Percentiles rank a stretch among this genome's conserved stretches.
Conservation (phyloP, 768 basidiomycete species). For the Porphyrellus cyaneotinctus region DNA sequence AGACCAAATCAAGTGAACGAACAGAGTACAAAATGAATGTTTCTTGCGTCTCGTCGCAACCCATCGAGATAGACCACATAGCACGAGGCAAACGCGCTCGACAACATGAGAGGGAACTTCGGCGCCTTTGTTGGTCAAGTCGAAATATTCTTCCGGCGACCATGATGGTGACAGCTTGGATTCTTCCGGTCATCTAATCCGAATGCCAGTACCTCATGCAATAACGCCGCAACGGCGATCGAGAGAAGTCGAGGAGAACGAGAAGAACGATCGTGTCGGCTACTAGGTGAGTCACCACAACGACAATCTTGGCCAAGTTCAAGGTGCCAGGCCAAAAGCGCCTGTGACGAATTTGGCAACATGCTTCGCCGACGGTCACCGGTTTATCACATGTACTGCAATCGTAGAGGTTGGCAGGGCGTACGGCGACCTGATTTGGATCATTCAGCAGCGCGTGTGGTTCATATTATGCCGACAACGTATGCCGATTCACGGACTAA, state of each 20-base stretch:
- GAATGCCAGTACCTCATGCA: background rate
- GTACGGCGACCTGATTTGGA: constrained; percentile 5
- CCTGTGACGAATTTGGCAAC: constrained; percentile 15
- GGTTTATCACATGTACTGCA: constrained; percentile 1
- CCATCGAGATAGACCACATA: background rate
- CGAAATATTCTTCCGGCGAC: constrained; percentile 9
- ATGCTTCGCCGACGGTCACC: background rate
- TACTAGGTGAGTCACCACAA: constrained; percentile 19
- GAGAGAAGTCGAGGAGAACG: too few species aligned
- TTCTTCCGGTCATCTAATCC: constrained; percentile 15
- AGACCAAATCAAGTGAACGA: background rate
- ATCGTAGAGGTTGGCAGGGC: background rate
- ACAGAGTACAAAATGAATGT: background rate
- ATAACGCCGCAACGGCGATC: constrained; percentile 14
- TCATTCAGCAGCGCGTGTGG: constrained; percentile 2
- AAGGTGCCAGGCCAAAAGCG: background rate
- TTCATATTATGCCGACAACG: constrained; percentile 10
- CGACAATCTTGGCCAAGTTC: constrained; percentile 7
- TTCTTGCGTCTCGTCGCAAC: background rate
- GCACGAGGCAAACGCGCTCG: constrained; percentile 10
- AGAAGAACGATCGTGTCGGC: constrained; percentile 13
- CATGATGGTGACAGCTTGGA: constrained; percentile 2
- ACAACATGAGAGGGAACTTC: constrained; percentile 2
- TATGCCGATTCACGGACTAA: background rate
- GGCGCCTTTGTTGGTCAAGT: background rate